Percentiles rank a stretch among this genome's conserved stretches.
These are phyloP conservation scores for Hyphopichia buzzinii DNA, from an alignment of 1,139 yeast genomes.

Conservation along the genomic window DNA sequence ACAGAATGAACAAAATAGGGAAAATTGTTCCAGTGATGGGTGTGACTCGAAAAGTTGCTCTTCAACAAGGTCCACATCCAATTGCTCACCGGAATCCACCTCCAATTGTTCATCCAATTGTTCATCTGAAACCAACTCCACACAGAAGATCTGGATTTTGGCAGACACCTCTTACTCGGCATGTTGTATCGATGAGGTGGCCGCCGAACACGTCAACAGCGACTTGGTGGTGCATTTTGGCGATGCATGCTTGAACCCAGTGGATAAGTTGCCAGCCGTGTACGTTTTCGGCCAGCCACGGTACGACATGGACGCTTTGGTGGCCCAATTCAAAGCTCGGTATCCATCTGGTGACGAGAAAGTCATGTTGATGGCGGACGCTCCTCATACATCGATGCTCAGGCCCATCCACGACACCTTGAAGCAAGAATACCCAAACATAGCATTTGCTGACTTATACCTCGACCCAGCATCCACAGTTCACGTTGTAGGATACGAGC, in stretches of 20 bases:
- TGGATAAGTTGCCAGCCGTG: conserved; percentile 66
- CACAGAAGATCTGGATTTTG: conserved; percentile 59
- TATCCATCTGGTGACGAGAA: conserved; percentile 36
- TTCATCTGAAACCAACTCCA: neutral
- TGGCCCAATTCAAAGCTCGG: conserved; percentile 33
- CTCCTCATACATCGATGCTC: conserved; percentile 53
- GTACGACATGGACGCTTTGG: conserved; percentile 34
- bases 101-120: neutral
- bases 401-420: conserved; percentile 31
- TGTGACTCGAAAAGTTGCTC: too few species aligned
- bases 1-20: neutral
- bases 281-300: conserved; percentile 74
- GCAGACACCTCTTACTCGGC: conserved; percentile 97
- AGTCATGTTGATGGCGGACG: conserved; percentile 65
- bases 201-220: conserved; percentile 88
- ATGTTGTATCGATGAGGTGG: conserved; percentile 96
- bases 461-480: conserved; percentile 26
- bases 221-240: conserved; percentile 92
- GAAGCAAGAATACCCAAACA: conserved; percentile 33
- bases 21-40: neutral
- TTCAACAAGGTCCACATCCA: neutral
- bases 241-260: conserved; percentile 85
- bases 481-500: conserved; percentile 42
- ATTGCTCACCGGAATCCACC: too few species aligned
- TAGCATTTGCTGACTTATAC: conserved; percentile 53